phyloP scores from a whole-genome alignment of 306 rosid species.

The Rubus parviflorus region DNA sequence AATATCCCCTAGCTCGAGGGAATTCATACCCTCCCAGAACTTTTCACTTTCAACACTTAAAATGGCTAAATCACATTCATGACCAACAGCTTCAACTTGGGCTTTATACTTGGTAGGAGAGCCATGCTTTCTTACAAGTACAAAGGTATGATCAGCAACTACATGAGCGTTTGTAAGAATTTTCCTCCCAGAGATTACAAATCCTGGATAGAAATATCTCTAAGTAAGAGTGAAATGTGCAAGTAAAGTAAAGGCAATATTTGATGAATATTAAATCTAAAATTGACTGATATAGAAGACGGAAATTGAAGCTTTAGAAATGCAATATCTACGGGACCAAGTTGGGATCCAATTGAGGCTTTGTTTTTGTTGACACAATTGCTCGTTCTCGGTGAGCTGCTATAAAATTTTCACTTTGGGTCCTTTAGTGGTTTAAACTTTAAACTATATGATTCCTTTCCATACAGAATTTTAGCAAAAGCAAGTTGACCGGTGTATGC shows the following conservation, averaged over 20 bases:
- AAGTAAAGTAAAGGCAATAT: background rate
- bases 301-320: background rate
- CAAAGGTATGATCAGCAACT: constrained; percentile 85
- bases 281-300: background rate
- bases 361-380: too few relatives aligned
- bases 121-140: constrained; percentile 92
- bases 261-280: background rate
- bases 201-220: constrained; percentile 41
- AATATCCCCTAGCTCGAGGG: constrained; percentile 73
- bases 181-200: constrained; percentile 63
- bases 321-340: too few relatives aligned
- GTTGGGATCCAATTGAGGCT: background rate
- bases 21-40: constrained; percentile 74
- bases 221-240: constrained; percentile 12
- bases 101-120: constrained; percentile 85
- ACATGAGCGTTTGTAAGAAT: constrained; percentile 95
- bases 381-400: too few relatives aligned
- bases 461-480: too few relatives aligned
- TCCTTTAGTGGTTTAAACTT: too few relatives aligned
- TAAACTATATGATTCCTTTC: too few relatives aligned
- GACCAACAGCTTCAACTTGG: constrained; percentile 79
- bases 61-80: constrained; percentile 89
- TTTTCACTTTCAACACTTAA: constrained; percentile 56
- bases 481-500: background rate
- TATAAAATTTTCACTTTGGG: too few relatives aligned